Conservation (phyloP, 176 grass and related monocot species). For the Aegilops bicornis region DNA sequence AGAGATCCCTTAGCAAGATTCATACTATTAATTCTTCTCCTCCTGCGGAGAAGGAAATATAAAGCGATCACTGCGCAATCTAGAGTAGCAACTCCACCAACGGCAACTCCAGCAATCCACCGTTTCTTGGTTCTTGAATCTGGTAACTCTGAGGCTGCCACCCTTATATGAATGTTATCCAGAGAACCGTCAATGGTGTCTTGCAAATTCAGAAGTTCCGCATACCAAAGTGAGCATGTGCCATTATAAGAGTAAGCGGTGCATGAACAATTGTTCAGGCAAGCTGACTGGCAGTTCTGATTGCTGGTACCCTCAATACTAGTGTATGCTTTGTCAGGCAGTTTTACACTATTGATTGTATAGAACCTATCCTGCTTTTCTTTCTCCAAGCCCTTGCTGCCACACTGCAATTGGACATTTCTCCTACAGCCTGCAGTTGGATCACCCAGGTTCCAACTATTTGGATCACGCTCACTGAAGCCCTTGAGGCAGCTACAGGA, state of each 20-base stretch:
- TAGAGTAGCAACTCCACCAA: not conserved
- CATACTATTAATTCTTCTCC: not conserved
- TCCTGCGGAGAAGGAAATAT: not conserved
- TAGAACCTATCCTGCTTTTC: slow-evolving; percentile 15
- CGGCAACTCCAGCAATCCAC: not conserved
- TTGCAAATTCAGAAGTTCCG: slow-evolving; percentile 25
- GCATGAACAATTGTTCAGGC: slow-evolving; percentile 8
- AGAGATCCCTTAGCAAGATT: not conserved
- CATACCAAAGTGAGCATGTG: slow-evolving; percentile 23
- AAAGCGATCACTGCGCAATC: not conserved
- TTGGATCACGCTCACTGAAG: not conserved
- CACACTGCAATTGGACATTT: slow-evolving; percentile 7
- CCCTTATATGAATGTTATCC: not conserved
- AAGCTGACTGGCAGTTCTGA: not conserved
- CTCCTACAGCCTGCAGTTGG: slow-evolving; percentile 17
- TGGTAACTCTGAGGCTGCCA: slow-evolving; percentile 17
- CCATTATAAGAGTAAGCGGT: no score
- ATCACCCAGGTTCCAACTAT: slow-evolving; percentile 6
- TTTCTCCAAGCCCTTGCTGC: not conserved
- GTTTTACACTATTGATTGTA: not conserved
- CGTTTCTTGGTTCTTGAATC: slow-evolving; percentile 3
- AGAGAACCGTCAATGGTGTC: not conserved
- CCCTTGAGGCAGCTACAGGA: slow-evolving; percentile 33
- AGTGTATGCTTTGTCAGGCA: not conserved
- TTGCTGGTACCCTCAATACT: not conserved